Percentiles rank a stretch among this genome's conserved stretches.
These are phyloP conservation scores for Neckera pumila DNA, from an alignment of 225 moss, liverwort and hornwort genomes.

Conservation along the genomic window DNA sequence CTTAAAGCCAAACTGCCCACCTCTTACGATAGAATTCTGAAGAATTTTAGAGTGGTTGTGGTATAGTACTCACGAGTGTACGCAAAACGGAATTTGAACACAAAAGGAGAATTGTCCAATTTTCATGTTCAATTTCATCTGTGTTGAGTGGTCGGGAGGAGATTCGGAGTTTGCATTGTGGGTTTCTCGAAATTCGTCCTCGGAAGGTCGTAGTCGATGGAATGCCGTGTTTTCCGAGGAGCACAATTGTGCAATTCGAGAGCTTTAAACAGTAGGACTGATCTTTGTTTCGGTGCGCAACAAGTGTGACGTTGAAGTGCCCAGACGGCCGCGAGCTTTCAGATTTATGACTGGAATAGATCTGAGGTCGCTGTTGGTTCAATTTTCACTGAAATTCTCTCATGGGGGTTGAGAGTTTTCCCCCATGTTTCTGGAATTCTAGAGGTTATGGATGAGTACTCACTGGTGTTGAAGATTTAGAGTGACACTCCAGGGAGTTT, in stretches of 20 bases:
- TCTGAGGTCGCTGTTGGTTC: background rate
- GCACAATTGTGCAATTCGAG: background rate
- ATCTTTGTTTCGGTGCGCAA: background rate
- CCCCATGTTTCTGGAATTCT: background rate
- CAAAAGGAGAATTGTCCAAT: background rate
- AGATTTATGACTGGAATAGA: background rate
- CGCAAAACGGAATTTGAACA: background rate
- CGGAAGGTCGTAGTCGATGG: background rate
- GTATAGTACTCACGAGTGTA: background rate
- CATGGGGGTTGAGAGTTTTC: background rate
- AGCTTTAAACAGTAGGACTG: too few species aligned
- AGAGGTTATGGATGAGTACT: background rate
- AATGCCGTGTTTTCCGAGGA: background rate
- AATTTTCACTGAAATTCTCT: background rate
- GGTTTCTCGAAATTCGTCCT: background rate
- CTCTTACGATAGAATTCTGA: background rate
- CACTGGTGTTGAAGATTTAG: background rate
- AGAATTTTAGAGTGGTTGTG: background rate
- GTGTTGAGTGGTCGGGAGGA: background rate
- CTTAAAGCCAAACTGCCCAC: background rate
- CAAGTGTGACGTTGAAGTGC: background rate
- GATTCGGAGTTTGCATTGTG: background rate
- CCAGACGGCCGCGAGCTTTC: background rate
- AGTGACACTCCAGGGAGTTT: background rate
- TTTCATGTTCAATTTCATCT: background rate